A percentile compares a stretch with the other conserved stretches of the same genome.
These are phyloP conservation scores for Phytophthora pini DNA, from an alignment of 352 stramenopile species.

Conservation along the genomic window DNA sequence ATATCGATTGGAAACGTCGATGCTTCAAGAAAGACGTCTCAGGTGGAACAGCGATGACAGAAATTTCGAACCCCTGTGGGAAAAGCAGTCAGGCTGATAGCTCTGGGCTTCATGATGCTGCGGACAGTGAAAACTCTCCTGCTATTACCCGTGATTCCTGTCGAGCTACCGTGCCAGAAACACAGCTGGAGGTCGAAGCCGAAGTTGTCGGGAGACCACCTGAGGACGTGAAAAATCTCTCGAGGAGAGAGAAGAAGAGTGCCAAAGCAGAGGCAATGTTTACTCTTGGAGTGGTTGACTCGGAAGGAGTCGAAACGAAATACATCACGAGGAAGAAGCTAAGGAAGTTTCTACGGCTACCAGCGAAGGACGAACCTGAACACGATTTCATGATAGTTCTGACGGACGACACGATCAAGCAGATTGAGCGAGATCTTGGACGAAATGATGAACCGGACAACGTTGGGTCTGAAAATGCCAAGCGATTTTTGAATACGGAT, in stretches of 20 bases:
- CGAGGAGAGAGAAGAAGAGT: slow-evolving; percentile 15
- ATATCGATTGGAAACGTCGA: slow-evolving; percentile 14
- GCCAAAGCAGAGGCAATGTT: neutral
- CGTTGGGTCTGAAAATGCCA: slow-evolving; percentile 12
- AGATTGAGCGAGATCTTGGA: slow-evolving; percentile 1
- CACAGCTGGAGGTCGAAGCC: neutral
- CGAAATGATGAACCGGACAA: slow-evolving; percentile 11
- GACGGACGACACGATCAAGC: slow-evolving; percentile 18
- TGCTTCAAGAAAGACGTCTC: slow-evolving; percentile 10
- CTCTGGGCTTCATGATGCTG: neutral
- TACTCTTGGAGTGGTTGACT: slow-evolving; percentile 11
- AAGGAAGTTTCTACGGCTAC: slow-evolving; percentile 21
- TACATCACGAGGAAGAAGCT: slow-evolving; percentile 29
- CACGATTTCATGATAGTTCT: slow-evolving; percentile 25
- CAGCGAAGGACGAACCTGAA: slow-evolving; percentile 5
- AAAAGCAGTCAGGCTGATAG: slow-evolving; percentile 6
- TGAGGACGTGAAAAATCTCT: slow-evolving; percentile 10
- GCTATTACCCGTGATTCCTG: slow-evolving; percentile 18
- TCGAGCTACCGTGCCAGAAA: slow-evolving; percentile 17
- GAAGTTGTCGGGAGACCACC: slow-evolving; percentile 13
- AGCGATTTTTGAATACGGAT: slow-evolving; percentile 13
- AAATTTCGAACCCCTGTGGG: slow-evolving; percentile 8
- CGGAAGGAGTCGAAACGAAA: slow-evolving; percentile 21
- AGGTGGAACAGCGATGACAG: slow-evolving; percentile 1
- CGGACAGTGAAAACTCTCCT: slow-evolving; percentile 1